Conservation (phyloP, 2,329 filamentous ascomycete species). For the Colletotrichum godetiae region DNA sequence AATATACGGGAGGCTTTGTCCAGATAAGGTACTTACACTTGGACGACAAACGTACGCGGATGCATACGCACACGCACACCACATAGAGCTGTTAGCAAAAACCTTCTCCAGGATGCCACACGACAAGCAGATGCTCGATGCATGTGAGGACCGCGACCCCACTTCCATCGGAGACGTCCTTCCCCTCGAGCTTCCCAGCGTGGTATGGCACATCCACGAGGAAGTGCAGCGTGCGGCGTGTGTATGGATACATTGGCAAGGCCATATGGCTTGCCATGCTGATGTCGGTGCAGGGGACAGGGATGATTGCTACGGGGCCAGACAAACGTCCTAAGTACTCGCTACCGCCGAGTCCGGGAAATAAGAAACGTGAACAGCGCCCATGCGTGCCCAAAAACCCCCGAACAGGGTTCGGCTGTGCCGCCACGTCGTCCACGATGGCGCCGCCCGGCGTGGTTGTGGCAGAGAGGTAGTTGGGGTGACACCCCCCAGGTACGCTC, state of each 20-base stretch:
- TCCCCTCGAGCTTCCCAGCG: constrained; percentile 26
- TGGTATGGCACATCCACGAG: constrained; percentile 24
- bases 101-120: constrained; percentile 22
- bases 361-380: constrained; percentile 32
- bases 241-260: constrained; percentile 26
- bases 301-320: constrained; percentile 1
- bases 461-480: constrained; percentile 9
- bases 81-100: constrained; percentile 3
- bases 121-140: constrained; percentile 29
- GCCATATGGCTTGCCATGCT: neutral
- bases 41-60: neutral
- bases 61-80: neutral
- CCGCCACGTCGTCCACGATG: constrained; percentile 4
- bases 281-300: neutral
- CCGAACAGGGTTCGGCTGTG: constrained; percentile 22
- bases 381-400: constrained; percentile 31
- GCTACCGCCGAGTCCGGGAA: constrained; percentile 29
- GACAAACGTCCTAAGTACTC: constrained; percentile 19
- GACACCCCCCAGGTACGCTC: neutral
- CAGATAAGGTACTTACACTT: neutral
- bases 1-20: neutral
- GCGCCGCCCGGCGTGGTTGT: neutral
- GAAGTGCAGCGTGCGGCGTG: constrained; percentile 12
- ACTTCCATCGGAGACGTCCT: constrained; percentile 27
- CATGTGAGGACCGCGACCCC: constrained; percentile 30